Evolutionary conservation across 164 flowering plant genomes (phyloP), one percentile per base, ranked within the genome.

Genomic region (Buxus sempervirens): DNA sequence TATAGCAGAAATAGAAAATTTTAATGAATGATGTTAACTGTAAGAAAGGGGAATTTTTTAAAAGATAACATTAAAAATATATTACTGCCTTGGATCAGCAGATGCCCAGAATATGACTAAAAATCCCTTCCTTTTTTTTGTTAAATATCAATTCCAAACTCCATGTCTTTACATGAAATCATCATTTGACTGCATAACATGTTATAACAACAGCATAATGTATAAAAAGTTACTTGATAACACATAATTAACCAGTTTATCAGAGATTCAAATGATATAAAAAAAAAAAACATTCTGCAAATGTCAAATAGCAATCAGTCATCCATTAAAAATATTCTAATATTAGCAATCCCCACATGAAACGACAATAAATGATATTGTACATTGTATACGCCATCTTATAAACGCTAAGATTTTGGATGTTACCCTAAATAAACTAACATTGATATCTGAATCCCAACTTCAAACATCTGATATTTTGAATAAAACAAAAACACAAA

Each of bases 1-100:
- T 84, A 72, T 22, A 65, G 54, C 28, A 60, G 22, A 19, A 64
- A 32, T 45, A 26, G 24, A 42, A 19, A 63, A 24, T 62, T 58
- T 28, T 56, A 42, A 53, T 15, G 24, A 56, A 54, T 58, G 32
- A 58, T 24, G 15, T 45, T 45, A 45, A 10, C 18, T 4, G 51
- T 45, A 10, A 45, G 51, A 45, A 15, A 15, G 12, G 51, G 51
- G 12, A 10, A 4, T 15, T 45, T 4, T 3, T 32, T 7, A 32
- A 32, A 45, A 15, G 10, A 10, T 10, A 45, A 1, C 51, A 45
- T 45, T 45, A 45, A 15, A 15, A 45, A 45, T 45, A 6, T 45
- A 45, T 45, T 10, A 45, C 2, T 15, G 12, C 51, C 51, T 5
- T 1, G 51, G 12, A 5, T 45, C 16, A 45, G 16, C 14, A 45